A percentile compares a stretch with the other conserved stretches of the same genome.
Conservation (phyloP, 1,284 basidiomycete species). For the Ustilago nuda region DNA sequence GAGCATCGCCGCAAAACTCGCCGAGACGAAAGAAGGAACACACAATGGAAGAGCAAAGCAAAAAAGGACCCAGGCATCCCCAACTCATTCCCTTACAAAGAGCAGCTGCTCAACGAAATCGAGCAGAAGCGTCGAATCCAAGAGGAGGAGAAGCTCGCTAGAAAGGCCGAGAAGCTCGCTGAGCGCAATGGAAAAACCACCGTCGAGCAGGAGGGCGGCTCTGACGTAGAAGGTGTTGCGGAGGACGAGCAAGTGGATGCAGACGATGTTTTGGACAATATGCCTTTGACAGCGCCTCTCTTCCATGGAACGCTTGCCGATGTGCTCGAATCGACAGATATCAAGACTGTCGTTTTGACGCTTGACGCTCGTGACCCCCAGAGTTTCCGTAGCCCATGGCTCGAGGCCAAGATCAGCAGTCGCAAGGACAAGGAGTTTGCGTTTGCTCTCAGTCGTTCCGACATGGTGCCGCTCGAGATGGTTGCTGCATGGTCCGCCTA, state of each 20-base stretch:
- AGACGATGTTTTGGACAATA: constrained; percentile 33
- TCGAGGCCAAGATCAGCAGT: constrained; percentile 44
- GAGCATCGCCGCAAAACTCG: constrained; percentile 67
- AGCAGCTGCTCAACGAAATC: constrained; percentile 88
- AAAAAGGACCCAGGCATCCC: constrained; percentile 94
- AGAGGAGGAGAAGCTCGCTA: constrained; percentile 50
- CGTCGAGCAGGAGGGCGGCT: constrained; percentile 19
- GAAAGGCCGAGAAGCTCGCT: constrained; percentile 43
- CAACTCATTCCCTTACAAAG: constrained; percentile 97
- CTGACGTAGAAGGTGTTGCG: constrained; percentile 35
- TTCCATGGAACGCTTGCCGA: constrained; percentile 49
- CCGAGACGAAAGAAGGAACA: constrained; percentile 85
- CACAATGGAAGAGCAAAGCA: constrained; percentile 77
- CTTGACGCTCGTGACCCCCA: constrained; percentile 63
- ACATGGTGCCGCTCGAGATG: constrained; percentile 62
- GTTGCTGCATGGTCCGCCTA: constrained; percentile 56
- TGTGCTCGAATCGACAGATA: constrained; percentile 34
- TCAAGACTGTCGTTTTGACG: constrained; percentile 53
- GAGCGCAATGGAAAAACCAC: constrained; percentile 30
- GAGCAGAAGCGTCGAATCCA: constrained; percentile 57
- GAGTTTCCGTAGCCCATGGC: constrained; percentile 56
- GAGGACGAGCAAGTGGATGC: constrained; percentile 39
- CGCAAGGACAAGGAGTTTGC: constrained; percentile 43
- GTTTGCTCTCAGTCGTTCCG: constrained; percentile 54
- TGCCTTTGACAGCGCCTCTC: constrained; percentile 44